Conservation (phyloP, 306 rosid genomes). For the Quercus gilva region DNA sequence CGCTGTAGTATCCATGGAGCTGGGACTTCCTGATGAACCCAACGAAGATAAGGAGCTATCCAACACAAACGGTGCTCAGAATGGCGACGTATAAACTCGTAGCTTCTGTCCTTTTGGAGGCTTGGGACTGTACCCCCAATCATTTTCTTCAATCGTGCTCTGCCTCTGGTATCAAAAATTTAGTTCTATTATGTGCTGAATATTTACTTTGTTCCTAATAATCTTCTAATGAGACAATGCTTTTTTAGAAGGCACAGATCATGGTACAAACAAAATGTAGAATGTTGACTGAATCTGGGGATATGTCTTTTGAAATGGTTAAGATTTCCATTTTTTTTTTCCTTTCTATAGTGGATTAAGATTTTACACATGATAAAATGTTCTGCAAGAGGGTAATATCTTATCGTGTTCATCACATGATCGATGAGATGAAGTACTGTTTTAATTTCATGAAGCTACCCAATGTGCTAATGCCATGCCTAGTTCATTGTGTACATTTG, state of each 20-base stretch:
- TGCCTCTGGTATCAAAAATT: not conserved
- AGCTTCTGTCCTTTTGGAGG: not conserved
- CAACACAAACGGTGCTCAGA: conserved; percentile 21
- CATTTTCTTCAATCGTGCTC: not conserved
- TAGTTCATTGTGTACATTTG: too few species aligned
- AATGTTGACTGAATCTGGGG: not conserved
- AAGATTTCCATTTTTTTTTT: too few species aligned
- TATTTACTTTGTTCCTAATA: not conserved
- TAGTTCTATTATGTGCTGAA: not conserved
- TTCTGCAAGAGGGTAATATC: too few species aligned
- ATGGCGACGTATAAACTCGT: conserved; percentile 11
- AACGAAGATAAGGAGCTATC: conserved; percentile 32
- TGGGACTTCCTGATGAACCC: conserved; percentile 48
- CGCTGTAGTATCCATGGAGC: conserved; percentile 42
- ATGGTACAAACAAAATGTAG: not conserved
- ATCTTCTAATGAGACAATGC: too few species aligned
- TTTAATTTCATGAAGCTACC: too few species aligned
- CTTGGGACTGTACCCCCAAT: not conserved
- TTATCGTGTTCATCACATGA: too few species aligned
- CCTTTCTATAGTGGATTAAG: too few species aligned
- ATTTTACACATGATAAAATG: too few species aligned
- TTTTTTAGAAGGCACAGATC: too few species aligned
- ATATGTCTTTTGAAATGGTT: too few species aligned
- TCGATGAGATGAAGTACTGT: too few species aligned
- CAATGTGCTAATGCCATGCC: too few species aligned